Conservation (phyloP, 2,329 filamentous ascomycete genomes). For the Apiospora phragmitis region DNA sequence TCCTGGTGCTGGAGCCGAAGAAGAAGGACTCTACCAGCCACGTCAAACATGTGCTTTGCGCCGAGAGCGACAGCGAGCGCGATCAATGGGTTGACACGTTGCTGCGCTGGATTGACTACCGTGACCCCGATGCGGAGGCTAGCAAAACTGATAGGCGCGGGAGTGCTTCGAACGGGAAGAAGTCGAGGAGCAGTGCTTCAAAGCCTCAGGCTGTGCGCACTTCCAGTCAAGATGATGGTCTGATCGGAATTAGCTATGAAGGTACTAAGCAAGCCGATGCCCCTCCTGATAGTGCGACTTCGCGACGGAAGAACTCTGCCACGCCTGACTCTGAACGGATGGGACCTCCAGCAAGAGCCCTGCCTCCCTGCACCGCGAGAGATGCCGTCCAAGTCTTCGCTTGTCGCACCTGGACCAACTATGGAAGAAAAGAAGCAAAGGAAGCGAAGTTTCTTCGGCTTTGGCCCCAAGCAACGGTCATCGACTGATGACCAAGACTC, state of each 20-base stretch:
- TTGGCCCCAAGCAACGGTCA: constrained; percentile 60
- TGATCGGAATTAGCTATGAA: constrained; percentile 62
- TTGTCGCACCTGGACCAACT: constrained; percentile 47
- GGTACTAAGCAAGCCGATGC: constrained; percentile 52
- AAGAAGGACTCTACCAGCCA: constrained; percentile 88
- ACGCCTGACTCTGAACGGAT: constrained; percentile 31
- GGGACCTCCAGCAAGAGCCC: constrained; percentile 51
- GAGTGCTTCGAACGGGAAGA: constrained; percentile 41
- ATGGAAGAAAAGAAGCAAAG: constrained; percentile 75
- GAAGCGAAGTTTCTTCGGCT: constrained; percentile 77
- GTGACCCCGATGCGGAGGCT: constrained; percentile 59
- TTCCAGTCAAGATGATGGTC: constrained; percentile 41
- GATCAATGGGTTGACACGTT: constrained; percentile 93
- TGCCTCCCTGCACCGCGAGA: constrained; percentile 84
- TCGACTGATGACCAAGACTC: constrained; percentile 61
- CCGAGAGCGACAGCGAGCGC: constrained; percentile 89
- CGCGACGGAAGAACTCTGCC: constrained; percentile 29
- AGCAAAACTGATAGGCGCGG: constrained; percentile 43
- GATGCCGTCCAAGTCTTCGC: constrained; percentile 67
- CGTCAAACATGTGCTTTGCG: constrained; percentile 91
- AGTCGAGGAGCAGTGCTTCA: constrained; percentile 39
- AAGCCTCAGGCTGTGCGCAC: constrained; percentile 37
- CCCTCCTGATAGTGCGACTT: constrained; percentile 41
- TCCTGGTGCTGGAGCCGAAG: constrained; percentile 92
- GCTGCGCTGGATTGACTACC: constrained; percentile 82